Conservation (phyloP, 2,329 filamentous ascomycete species). For the Kalmusia sp. region DNA sequence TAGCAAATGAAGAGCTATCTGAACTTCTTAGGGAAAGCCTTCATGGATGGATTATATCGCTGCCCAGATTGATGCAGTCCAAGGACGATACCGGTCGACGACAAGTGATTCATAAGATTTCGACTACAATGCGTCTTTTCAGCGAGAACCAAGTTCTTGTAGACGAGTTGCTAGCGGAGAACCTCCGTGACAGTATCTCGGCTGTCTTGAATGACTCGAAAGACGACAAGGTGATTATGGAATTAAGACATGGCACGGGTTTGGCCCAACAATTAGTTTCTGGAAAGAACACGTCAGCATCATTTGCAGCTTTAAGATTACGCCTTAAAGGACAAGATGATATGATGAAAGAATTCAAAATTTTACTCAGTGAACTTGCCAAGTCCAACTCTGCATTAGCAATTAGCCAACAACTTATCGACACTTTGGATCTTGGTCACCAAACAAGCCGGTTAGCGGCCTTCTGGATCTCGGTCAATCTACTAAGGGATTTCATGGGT, state of each 20-base stretch:
- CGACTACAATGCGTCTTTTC: constrained; percentile 73
- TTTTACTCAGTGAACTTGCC: constrained; percentile 64
- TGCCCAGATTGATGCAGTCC: constrained; percentile 83
- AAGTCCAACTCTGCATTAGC: constrained; percentile 50
- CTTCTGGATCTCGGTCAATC: constrained; percentile 80
- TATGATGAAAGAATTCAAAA: constrained; percentile 67
- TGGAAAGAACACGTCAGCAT: constrained; percentile 24
- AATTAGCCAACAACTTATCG: constrained; percentile 71
- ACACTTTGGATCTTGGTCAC: constrained; percentile 64
- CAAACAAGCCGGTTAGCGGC: constrained; percentile 70
- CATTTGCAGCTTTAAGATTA: constrained; percentile 66
- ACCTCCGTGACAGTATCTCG: constrained; percentile 76
- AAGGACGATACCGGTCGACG: constrained; percentile 81
- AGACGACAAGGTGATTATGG: constrained; percentile 26
- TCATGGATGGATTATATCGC: constrained; percentile 80
- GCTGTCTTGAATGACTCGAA: constrained; percentile 53
- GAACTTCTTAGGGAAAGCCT: constrained; percentile 73
- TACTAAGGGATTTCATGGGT: constrained; percentile 66
- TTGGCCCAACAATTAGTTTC: constrained; percentile 25
- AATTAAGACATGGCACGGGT: constrained; percentile 8
- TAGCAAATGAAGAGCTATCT: constrained; percentile 66
- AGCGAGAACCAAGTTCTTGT: constrained; percentile 69
- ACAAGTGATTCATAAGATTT: constrained; percentile 76
- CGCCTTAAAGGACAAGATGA: constrained; percentile 69
- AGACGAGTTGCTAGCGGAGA: constrained; percentile 70